phyloP scores from a whole-genome alignment of 768 basidiomycete genomes.

The Boletus eberwhitei region DNA sequence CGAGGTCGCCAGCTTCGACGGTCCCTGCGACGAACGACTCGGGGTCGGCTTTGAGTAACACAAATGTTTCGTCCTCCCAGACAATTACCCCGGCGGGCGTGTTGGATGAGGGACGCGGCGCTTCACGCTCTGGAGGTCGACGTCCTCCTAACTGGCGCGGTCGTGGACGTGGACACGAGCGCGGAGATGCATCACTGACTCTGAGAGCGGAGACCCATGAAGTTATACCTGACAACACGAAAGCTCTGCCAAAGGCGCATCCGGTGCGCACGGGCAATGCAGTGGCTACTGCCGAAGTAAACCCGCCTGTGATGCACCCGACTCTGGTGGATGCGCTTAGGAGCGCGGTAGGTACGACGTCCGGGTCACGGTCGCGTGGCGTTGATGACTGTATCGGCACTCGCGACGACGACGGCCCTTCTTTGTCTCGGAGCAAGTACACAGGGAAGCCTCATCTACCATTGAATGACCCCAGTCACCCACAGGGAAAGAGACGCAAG shows the following conservation, averaged over 20 bases:
- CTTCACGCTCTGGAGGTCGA: not conserved
- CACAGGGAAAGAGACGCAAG: constrained; percentile 23
- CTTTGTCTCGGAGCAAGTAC: not conserved
- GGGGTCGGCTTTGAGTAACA: not conserved
- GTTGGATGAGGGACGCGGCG: not conserved
- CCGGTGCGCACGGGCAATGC: not conserved
- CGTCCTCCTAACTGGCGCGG: not conserved
- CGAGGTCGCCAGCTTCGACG: not conserved
- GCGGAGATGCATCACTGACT: not conserved
- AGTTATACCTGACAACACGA: not conserved
- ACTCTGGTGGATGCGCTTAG: not conserved
- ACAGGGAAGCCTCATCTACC: too few relatives aligned
- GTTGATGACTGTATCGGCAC: not conserved
- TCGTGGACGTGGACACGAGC: not conserved
- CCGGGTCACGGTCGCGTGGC: not conserved
- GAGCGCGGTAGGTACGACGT: not conserved
- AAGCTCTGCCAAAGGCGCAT: too few relatives aligned
- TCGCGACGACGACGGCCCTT: not conserved
- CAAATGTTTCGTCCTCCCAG: not conserved
- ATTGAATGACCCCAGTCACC: constrained; percentile 1
- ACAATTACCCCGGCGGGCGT: not conserved
- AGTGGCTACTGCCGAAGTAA: not conserved
- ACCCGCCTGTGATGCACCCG: not conserved
- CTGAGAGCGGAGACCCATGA: not conserved
- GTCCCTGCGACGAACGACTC: not conserved